These are phyloP conservation scores for Usnea hakonensis DNA, from an alignment of 495 filamentous ascomycete species.

Conservation along the genomic window DNA sequence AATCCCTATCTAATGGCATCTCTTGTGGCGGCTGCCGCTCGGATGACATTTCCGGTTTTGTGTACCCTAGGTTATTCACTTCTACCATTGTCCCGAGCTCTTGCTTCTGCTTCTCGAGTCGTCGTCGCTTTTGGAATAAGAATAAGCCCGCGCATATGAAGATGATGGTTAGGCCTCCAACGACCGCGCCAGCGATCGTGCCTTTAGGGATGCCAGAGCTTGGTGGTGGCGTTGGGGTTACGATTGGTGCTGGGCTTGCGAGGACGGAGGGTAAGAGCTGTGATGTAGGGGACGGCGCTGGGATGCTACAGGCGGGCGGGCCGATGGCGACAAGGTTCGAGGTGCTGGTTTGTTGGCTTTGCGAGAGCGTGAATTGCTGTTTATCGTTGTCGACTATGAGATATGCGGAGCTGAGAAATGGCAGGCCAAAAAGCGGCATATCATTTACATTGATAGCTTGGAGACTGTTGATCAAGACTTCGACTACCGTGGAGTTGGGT, in stretches of 20 bases:
- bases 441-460: constrained; percentile 23
- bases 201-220: background rate
- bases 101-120: background rate
- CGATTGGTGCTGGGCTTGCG: background rate
- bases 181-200: constrained; percentile 10
- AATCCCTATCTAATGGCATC: constrained; percentile 3
- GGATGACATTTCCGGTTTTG: constrained; percentile 13
- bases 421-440: constrained; percentile 30
- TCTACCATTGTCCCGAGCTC: background rate
- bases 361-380: constrained; percentile 12
- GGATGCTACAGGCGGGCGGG: constrained; percentile 1
- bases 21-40: constrained; percentile 15
- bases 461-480: constrained; percentile 27
- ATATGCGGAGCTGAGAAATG: constrained; percentile 37
- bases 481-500: constrained; percentile 16
- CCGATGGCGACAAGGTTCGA: constrained; percentile 8
- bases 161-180: background rate
- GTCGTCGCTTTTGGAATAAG: background rate
- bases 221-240: background rate
- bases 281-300: background rate
- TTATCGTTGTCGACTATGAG: constrained; percentile 31
- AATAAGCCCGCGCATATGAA: background rate
- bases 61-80: background rate
- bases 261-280: background rate
- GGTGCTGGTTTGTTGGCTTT: constrained; percentile 1